Base-by-base conservation (phyloP, 768 basidiomycete species). In the Boletus coccyginus region DNA sequence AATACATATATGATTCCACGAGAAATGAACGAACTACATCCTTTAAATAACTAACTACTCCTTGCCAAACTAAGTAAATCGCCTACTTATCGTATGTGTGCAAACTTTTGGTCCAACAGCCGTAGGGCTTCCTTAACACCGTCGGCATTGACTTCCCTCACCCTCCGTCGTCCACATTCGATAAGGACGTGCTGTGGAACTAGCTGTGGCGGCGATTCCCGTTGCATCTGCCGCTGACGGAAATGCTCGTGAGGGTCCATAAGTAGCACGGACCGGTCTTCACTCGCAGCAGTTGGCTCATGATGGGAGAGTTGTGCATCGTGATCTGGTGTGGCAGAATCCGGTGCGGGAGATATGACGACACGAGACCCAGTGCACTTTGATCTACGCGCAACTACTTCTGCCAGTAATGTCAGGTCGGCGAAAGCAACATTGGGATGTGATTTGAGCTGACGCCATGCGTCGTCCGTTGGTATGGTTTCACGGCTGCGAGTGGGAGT, bases 371-470 rank as follows among this genome's bases (percentile, higher is more conserved):
- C 90, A 2, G 78, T 81, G 66, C 91, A 93, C 68, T 82, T 86
- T 42, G 91, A 86, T 50, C 88, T 80, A 52, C 91, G 88, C 9
- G 90, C 86, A 41, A 95, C 92, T 41, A 96, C 94, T 50, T 92
- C 92, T 3, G 94, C 94, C 43, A 96, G 81, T 51, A 96, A 78
- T 3, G 84, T 74, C 50, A 96, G 77, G 72, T 95, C 91, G 14
- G 90, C 83, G 67, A 94, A 94, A 32, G 86, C 82, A 51, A 90
- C 86, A 62, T 93, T 94, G 3, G 94, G 94, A 71, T 96, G 94
- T 12, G 85, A 83, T 73, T 94, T 93, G 58, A 95, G 77, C 61
- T 85, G 85, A 31, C 81, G 82, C 90, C 92, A 94, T 9, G 92
- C 92, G 53, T 86, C 84, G 66, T 87, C 87, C 53, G 89, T 91